phyloP scores from a whole-genome alignment of 495 filamentous ascomycete genomes.

The Podospora australis region DNA sequence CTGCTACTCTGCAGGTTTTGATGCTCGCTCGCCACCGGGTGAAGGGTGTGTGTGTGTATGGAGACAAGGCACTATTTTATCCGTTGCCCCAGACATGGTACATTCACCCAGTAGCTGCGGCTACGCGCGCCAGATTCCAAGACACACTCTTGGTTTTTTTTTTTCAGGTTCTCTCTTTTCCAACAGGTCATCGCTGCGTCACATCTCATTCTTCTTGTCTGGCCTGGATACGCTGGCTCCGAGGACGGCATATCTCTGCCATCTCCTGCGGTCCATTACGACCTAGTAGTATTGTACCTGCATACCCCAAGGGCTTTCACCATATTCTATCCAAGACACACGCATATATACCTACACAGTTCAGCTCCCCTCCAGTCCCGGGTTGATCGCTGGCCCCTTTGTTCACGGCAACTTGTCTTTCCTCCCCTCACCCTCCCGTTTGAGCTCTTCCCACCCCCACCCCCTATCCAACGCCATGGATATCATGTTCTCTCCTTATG shows the following conservation, averaged over 20 bases:
- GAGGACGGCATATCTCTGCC: too few relatives aligned
- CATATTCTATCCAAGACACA: not conserved
- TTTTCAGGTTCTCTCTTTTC: constrained; percentile 6
- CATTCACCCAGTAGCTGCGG: constrained; percentile 32
- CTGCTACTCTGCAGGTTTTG: constrained; percentile 9
- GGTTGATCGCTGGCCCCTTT: not conserved
- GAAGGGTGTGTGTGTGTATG: constrained; percentile 8
- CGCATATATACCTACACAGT: not conserved
- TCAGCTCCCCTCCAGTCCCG: not conserved
- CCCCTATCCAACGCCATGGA: constrained; percentile 21
- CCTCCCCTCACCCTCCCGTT: not conserved
- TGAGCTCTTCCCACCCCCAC: not conserved
- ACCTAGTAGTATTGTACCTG: too few relatives aligned
- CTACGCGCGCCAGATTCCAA: constrained; percentile 28
- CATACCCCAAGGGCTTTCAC: too few relatives aligned
- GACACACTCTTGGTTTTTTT: too few relatives aligned
- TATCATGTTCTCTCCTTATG: constrained; percentile 17
- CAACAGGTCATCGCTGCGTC: constrained; percentile 14
- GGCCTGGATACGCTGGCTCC: constrained; percentile 6
- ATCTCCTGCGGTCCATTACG: too few relatives aligned
- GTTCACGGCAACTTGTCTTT: not conserved
- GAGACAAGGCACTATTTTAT: constrained; percentile 29
- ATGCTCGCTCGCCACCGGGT: constrained; percentile 23
- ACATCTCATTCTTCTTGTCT: too few relatives aligned
- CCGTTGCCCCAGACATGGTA: constrained; percentile 28